Percentiles rank a stretch among this genome's conserved stretches.
These are phyloP conservation scores for Trichoderma koningiopsis DNA, from an alignment of 2,329 filamentous ascomycete genomes.

Conservation along the genomic window DNA sequence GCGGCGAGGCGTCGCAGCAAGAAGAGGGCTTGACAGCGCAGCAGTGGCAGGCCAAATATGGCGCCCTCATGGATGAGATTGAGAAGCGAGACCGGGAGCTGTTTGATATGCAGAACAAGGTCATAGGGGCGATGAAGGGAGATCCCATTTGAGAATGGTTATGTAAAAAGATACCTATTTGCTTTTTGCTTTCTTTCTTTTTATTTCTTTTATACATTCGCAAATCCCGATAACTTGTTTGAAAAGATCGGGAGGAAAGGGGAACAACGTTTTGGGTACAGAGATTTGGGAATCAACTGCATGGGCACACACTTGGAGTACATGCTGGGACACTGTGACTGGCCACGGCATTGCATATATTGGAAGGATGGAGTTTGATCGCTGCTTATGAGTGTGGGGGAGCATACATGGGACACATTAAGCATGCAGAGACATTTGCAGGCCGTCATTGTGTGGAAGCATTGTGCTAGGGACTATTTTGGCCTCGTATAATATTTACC, in stretches of 20 bases:
- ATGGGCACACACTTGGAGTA: not conserved
- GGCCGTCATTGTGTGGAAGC: not conserved
- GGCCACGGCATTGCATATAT: not conserved
- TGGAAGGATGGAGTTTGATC: not conserved
- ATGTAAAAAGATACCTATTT: conserved; percentile 26
- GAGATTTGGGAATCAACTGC: not conserved
- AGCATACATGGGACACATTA: not conserved
- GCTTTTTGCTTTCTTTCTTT: not conserved
- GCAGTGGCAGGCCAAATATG: conserved; percentile 57
- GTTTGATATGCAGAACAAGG: conserved; percentile 44
- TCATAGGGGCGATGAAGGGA: conserved; percentile 44
- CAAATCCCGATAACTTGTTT: not conserved
- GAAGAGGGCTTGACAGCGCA: conserved; percentile 37
- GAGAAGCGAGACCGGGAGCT: conserved; percentile 60
- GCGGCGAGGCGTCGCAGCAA: conserved; percentile 19
- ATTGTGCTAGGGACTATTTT: not conserved
- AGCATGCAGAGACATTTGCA: not conserved
- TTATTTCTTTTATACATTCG: not conserved
- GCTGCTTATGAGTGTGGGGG: not conserved
- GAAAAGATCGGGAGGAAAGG: not conserved
- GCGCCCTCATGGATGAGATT: conserved; percentile 60
- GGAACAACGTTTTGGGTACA: not conserved
- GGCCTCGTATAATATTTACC: not conserved
- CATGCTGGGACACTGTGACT: not conserved
- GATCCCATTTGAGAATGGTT: conserved; percentile 19